Base-by-base conservation (phyloP, 164 flowering plant species). In the Tetrastigma voinierianum region DNA sequence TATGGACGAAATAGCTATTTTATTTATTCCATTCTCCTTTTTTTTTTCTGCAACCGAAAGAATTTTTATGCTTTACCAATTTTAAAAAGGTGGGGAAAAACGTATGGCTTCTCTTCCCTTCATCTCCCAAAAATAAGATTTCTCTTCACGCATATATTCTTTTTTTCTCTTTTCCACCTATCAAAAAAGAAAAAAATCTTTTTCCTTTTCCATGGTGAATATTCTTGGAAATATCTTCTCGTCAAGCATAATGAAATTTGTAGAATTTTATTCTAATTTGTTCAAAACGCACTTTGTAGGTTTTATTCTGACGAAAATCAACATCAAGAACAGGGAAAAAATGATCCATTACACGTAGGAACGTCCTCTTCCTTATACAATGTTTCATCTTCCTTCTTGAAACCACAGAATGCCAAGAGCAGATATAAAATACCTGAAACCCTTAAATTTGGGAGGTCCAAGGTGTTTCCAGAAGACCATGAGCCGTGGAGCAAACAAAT, bases 291-390 rank as follows among this genome's bases (percentile, higher is more conserved):
- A 20, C 23, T 58, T 67, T 62, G 13, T 70, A 91, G 97, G 84
- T 91, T 89, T 76, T 81, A 77, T 69, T 70, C 83, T 62, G 86
- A 80, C 74, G 86, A 77, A 23, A 81, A 79, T 65, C 76, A 75
- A 52, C 62, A 70, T 11, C 76, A 73, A 17, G 78, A 72, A 61
- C 77, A 84, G 84, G 82, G 70, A 48, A 75, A 59, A 59, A 54
- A 18, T 45, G 76, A 77, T n/a, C 59, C 81, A 46, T 53, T 66
- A 14, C 51, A 24, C 24, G 56, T 62, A 45, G 82, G 76, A 54
- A 82, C 69, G 59, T 80, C 82, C 19, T 72, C 81, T 20, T 77
- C 84, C 8, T 49, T 46, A 3, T 67, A 75, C 72, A 77, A 74
- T 53, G 54, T 68, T 62, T 74, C 85, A 14, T 54, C 82, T 58